These are phyloP conservation scores for Citrullus amarus DNA, from an alignment of 306 rosid genomes.

Conservation along the genomic window DNA sequence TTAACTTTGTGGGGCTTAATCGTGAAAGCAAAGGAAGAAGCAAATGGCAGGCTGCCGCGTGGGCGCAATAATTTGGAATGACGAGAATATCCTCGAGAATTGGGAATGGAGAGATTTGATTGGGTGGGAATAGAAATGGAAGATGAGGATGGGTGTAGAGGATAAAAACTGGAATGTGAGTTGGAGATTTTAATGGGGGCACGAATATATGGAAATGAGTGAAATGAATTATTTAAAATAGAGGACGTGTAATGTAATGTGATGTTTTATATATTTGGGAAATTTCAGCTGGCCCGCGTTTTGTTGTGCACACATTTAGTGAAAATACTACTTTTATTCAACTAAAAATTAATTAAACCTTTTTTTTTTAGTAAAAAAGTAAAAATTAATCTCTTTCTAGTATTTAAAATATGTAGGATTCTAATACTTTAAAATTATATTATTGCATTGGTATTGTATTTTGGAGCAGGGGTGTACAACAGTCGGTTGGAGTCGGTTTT, in stretches of 20 bases:
- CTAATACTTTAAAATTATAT: too few species aligned
- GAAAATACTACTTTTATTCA: too few species aligned
- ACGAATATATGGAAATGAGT: constrained; percentile 1
- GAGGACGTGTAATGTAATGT: neutral
- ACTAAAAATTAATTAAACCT: too few species aligned
- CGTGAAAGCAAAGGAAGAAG: neutral
- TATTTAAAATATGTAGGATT: too few species aligned
- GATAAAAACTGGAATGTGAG: neutral
- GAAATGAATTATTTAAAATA: neutral
- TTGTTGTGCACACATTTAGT: too few species aligned
- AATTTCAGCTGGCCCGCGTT: neutral
- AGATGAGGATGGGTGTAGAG: neutral
- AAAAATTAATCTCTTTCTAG: too few species aligned
- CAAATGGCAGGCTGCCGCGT: neutral
- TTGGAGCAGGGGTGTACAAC: too few species aligned
- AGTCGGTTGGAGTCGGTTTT: too few species aligned
- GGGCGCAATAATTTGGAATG: neutral
- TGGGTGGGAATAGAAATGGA: neutral
- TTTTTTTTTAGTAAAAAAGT: too few species aligned
- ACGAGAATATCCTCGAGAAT: neutral
- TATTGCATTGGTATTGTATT: too few species aligned
- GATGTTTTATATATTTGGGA: neutral
- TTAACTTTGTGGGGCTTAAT: neutral
- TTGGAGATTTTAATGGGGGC: neutral
- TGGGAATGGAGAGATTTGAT: neutral